Percentiles rank a stretch among this genome's conserved stretches.
phyloP scores from a whole-genome alignment of 805 yeast species.

The Saccharomycopsis sp. region DNA sequence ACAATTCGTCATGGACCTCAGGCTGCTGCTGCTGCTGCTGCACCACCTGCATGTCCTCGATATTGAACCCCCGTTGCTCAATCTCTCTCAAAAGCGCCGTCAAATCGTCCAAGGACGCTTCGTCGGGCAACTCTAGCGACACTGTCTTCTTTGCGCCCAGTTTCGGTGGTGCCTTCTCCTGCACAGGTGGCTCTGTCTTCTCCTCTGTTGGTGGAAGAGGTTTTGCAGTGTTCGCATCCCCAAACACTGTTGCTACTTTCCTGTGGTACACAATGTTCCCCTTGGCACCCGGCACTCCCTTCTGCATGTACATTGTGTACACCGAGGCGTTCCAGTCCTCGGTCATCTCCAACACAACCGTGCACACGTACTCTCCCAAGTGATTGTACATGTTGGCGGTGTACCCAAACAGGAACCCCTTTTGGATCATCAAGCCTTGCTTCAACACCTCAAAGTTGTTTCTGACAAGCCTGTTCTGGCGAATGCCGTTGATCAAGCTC shows the following conservation, averaged over 20 bases:
- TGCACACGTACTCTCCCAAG: constrained; percentile 6
- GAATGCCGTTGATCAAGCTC: not conserved
- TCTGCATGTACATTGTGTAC: not conserved
- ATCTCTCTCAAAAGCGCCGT: too few relatives aligned
- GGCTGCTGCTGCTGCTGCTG: too few relatives aligned
- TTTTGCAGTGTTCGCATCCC: too few relatives aligned
- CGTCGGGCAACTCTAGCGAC: too few relatives aligned
- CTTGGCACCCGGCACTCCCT: not conserved
- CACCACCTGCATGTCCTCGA: too few relatives aligned
- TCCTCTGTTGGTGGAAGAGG: too few relatives aligned
- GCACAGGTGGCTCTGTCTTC: too few relatives aligned
- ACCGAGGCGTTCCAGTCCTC: not conserved
- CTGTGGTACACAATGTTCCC: not conserved
- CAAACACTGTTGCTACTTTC: not conserved
- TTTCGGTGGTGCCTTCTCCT: too few relatives aligned
- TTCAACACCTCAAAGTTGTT: not conserved
- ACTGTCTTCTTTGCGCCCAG: too few relatives aligned
- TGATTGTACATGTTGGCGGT: not conserved
- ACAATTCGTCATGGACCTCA: too few relatives aligned
- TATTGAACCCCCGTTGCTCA: too few relatives aligned
- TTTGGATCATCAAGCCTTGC: not conserved
- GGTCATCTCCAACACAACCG: not conserved
- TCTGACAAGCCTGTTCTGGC: not conserved
- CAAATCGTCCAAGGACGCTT: too few relatives aligned
- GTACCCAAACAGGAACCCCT: not conserved